Evolutionary conservation across 495 filamentous ascomycete species (phyloP), one percentile per base, ranked within the genome.

Genomic region (Glarea lozoyensis): DNA sequence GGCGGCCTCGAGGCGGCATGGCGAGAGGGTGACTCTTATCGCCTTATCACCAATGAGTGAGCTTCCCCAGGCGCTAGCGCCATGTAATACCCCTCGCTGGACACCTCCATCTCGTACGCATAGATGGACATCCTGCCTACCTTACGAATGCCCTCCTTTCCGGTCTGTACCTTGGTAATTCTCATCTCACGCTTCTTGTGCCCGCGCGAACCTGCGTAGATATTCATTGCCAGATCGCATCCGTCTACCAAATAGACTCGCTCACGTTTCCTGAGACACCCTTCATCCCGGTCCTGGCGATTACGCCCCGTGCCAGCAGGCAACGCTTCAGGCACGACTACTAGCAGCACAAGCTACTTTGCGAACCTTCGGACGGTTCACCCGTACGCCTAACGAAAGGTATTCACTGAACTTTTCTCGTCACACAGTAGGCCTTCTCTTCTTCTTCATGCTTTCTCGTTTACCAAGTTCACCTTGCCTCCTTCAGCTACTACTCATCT

Each of bases 121-220:
- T n/a, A n/a, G n/a, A n/a, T n/a, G n/a, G n/a, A n/a, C n/a, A n/a
- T n/a, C n/a, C n/a, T n/a, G n/a, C n/a, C n/a, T n/a, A n/a, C n/a
- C n/a, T n/a, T 37, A 37, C 38, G 47, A 45, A 43, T 39, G 21
- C 35, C 35, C 15, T 50, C n/a, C n/a, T n/a, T n/a, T n/a, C n/a
- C n/a, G n/a, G n/a, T n/a, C n/a, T n/a, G n/a, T n/a, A n/a, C n/a
- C n/a, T n/a, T n/a, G n/a, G n/a, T n/a, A n/a, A n/a, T n/a, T n/a
- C n/a, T n/a, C 47, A 35, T 40, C 29, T 27, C 35, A 27, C 25
- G 4, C 29, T 42, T 36, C 10, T 34, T 18, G 40, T 49, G 12
- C 6, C 17, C n/a, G 17, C 24, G 40, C 27, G 23, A 40, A 33
- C 32, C 20, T 10, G 27, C 12, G 12, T 40, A 3, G 19, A 43